Percentiles rank a stretch among this genome's conserved stretches.
These are phyloP conservation scores for Candida qinlingensis DNA, from an alignment of 805 yeast genomes.

Conservation along the genomic window DNA sequence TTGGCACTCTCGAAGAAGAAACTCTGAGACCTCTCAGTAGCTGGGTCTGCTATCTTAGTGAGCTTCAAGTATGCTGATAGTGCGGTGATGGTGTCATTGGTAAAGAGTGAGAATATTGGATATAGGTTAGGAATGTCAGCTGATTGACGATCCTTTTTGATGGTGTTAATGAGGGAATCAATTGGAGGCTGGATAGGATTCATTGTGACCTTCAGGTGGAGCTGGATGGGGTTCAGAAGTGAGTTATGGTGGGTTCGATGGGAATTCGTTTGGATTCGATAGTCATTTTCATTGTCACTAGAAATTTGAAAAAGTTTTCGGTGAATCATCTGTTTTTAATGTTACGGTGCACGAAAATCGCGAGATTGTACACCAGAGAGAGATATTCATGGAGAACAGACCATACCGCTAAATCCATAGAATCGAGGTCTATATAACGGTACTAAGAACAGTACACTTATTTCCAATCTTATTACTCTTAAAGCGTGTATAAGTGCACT, in stretches of 20 bases:
- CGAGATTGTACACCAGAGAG: too few species aligned
- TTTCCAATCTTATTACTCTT: too few species aligned
- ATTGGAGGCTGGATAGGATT: slow-evolving; percentile 45
- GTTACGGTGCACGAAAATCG: too few species aligned
- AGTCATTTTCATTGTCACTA: too few species aligned
- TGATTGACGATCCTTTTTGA: slow-evolving; percentile 30
- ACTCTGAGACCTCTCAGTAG: slow-evolving; percentile 51
- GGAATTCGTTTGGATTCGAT: too few species aligned
- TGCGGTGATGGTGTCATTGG: slow-evolving; percentile 79
- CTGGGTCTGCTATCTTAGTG: slow-evolving; percentile 51
- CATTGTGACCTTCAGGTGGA: slow-evolving; percentile 2
- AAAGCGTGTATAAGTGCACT: too few species aligned
- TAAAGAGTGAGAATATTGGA: slow-evolving; percentile 72
- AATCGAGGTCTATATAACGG: too few species aligned
- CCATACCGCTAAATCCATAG: too few species aligned
- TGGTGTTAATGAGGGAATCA: slow-evolving; percentile 37
- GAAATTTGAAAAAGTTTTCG: neutral
- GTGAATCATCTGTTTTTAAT: neutral
- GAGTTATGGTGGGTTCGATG: too few species aligned
- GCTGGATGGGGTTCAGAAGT: neutral
- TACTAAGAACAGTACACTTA: too few species aligned
- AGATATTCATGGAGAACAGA: too few species aligned
- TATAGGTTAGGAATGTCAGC: slow-evolving; percentile 56
- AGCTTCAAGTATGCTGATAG: slow-evolving; percentile 86
- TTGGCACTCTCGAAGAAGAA: slow-evolving; percentile 86